Conservation (phyloP, 2,329 filamentous ascomycete species). For the Aspergillus sp. region DNA sequence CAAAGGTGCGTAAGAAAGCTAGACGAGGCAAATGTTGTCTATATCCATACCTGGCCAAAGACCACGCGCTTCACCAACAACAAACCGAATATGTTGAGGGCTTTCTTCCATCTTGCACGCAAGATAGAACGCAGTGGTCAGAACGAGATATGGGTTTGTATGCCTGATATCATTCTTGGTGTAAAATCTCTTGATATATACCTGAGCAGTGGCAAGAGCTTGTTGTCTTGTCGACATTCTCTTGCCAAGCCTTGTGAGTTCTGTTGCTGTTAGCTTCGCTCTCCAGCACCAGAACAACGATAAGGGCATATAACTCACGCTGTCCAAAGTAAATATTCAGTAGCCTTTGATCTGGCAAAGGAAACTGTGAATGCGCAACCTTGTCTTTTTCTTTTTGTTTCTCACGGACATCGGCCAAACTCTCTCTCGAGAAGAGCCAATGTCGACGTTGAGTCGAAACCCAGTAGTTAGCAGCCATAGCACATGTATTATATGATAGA, state of each 20-base stretch:
- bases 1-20: slow-evolving; percentile 11
- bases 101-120: slow-evolving; percentile 98
- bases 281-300: slow-evolving; percentile 1
- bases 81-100: slow-evolving; percentile 89
- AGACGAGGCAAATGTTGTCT: not conserved
- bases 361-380: slow-evolving; percentile 69
- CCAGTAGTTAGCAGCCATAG: slow-evolving; percentile 95
- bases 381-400: slow-evolving; percentile 73
- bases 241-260: slow-evolving; percentile 77
- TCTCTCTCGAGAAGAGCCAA: slow-evolving; percentile 85
- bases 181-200: slow-evolving; percentile 94
- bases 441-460: slow-evolving; percentile 83
- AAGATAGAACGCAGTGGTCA: slow-evolving; percentile 90
- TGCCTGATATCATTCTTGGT: slow-evolving; percentile 82
- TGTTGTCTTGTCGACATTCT: slow-evolving; percentile 83
- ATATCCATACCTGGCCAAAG: slow-evolving; percentile 65
- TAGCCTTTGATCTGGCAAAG: slow-evolving; percentile 74
- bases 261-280: slow-evolving; percentile 38
- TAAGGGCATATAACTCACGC: slow-evolving; percentile 51
- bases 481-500: not conserved
- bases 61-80: slow-evolving; percentile 78
- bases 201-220: slow-evolving; percentile 85
- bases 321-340: slow-evolving; percentile 90
- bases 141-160: slow-evolving; percentile 88
- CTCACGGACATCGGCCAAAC: slow-evolving; percentile 69